Evolutionary conservation across 2,329 filamentous ascomycete genomes (phyloP).

Genomic region (Chaetomiaceae sp.): DNA sequence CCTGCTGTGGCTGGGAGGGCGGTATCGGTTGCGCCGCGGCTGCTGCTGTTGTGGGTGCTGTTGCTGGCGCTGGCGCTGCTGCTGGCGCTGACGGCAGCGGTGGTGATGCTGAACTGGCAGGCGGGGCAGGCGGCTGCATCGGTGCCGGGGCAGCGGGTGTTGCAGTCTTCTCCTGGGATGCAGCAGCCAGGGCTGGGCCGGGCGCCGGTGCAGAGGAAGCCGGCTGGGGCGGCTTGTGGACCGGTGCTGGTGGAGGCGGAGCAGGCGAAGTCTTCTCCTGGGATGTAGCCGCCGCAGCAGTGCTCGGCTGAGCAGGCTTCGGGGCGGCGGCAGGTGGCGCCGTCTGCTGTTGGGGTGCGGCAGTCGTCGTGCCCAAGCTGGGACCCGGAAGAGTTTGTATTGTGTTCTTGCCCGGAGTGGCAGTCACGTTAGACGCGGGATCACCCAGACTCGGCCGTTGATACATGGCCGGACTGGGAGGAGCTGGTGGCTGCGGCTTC

Average conservation of each 20-base stretch:
- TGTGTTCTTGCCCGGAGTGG: background rate
- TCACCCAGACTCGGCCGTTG: background rate
- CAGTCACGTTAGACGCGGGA: background rate
- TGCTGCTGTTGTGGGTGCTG: no score
- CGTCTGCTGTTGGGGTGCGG: background rate
- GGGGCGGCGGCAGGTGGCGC: background rate
- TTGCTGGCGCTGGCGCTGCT: no score
- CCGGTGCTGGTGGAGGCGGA: background rate
- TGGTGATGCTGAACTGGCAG: no score
- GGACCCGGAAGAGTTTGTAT: background rate
- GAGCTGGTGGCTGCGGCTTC: background rate
- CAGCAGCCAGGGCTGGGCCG: background rate
- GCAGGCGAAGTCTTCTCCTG: background rate
- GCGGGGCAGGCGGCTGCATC: no score
- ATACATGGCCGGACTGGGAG: background rate
- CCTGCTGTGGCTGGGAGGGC: no score
- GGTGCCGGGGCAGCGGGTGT: background rate
- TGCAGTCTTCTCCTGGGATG: no score
- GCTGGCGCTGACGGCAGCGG: no score
- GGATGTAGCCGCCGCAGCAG: background rate
- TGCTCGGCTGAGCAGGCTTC: background rate
- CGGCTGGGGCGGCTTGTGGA: background rate
- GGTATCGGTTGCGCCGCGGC: no score
- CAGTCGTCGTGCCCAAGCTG: background rate
- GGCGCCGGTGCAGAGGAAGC: background rate